Percentiles rank a stretch among this genome's conserved stretches.
phyloP scores from a whole-genome alignment of 139 green algal species.

The Chlorella sp. region DNA sequence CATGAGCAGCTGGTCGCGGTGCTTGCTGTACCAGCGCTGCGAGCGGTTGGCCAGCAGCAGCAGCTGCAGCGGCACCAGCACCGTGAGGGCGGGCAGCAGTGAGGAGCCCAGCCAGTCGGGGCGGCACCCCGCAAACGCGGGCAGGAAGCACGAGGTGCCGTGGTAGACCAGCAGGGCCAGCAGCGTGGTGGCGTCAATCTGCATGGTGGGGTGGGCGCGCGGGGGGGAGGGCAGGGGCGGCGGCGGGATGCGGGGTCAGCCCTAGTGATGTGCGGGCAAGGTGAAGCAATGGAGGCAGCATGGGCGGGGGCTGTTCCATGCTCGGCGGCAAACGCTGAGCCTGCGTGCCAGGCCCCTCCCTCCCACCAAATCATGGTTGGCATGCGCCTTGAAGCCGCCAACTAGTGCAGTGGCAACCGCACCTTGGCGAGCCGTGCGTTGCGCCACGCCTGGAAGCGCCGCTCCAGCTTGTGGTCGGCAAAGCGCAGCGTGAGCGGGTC shows the following conservation, averaged over 20 bases:
- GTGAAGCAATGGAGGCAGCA: neutral
- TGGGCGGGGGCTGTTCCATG: too few relatives aligned
- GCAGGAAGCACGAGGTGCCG: neutral
- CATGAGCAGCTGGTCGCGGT: slow-evolving; percentile 23
- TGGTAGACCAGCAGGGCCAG: slow-evolving; percentile 21
- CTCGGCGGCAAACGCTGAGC: too few relatives aligned
- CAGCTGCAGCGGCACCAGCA: slow-evolving; percentile 12
- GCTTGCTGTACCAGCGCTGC: slow-evolving; percentile 15
- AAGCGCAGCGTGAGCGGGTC: slow-evolving; percentile 13
- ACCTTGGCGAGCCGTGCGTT: slow-evolving; percentile 9
- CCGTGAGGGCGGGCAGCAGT: neutral
- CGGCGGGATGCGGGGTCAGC: too few relatives aligned
- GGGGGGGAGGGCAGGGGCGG: neutral
- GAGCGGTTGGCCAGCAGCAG: slow-evolving; percentile 8
- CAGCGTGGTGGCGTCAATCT: slow-evolving; percentile 9
- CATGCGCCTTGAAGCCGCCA: too few relatives aligned
- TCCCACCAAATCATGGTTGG: too few relatives aligned
- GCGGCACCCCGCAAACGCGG: neutral
- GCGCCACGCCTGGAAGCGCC: slow-evolving; percentile 7
- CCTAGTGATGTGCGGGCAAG: neutral
- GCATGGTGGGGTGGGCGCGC: too few relatives aligned
- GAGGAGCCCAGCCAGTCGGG: neutral
- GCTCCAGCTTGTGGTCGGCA: neutral
- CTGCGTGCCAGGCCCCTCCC: too few relatives aligned
- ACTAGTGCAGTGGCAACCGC: neutral